These are phyloP conservation scores for Anacardium occidentale DNA, from an alignment of 345 rosid genomes.

Conservation along the genomic window DNA sequence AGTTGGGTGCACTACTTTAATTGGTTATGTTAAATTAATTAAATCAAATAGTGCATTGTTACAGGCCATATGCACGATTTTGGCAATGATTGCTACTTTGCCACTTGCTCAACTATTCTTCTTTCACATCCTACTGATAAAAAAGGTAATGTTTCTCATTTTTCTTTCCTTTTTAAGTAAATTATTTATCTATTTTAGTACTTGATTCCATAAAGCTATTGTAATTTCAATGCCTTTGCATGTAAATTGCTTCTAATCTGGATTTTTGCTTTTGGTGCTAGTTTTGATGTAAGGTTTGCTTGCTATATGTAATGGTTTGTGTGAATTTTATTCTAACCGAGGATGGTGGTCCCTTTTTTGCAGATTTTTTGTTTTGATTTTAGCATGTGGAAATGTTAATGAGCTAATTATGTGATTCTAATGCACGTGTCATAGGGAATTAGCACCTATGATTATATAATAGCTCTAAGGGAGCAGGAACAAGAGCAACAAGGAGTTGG, in stretches of 20 bases:
- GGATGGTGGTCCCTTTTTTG: not conserved
- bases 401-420: conserved; percentile 1
- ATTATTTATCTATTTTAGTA: not conserved
- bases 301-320: not conserved
- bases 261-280: no score
- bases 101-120: conserved; percentile 97
- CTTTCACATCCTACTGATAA: conserved; percentile 90
- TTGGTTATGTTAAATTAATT: not conserved
- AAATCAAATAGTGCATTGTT: conserved; percentile 12
- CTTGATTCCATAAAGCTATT: no score
- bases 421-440: conserved; percentile 61
- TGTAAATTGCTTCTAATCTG: no score
- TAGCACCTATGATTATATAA: conserved; percentile 95
- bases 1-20: not conserved
- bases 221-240: no score
- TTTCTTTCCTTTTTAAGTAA: not conserved
- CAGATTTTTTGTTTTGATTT: not conserved
- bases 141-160: conserved; percentile 55
- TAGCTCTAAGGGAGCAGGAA: conserved; percentile 95
- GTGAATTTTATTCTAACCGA: not conserved
- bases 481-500: conserved; percentile 88
- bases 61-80: conserved; percentile 79
- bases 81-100: conserved; percentile 92
- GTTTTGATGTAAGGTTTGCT: no score
- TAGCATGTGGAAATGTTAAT: not conserved